Percentiles rank a stretch among this genome's conserved stretches.
Evolutionary conservation across 345 rosid species (phyloP).

Genomic region (Eucalyptus cloeziana): DNA sequence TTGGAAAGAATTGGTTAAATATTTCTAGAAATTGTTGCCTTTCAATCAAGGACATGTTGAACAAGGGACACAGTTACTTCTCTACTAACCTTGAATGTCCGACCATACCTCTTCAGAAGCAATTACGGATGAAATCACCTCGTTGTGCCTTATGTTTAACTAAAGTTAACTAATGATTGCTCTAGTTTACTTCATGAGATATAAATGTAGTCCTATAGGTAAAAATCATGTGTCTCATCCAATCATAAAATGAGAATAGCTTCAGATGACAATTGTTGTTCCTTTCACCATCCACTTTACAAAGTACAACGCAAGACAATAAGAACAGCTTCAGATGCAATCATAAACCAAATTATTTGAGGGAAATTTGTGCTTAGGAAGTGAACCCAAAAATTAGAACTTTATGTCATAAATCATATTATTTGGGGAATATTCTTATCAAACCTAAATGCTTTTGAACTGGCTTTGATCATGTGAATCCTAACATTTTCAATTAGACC

Average conservation of each 20-base stretch:
- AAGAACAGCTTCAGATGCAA: neutral
- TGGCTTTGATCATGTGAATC: neutral
- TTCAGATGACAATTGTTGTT: neutral
- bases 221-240: neutral
- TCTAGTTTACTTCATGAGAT: neutral
- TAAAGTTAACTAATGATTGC: neutral
- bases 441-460: neutral
- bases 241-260: neutral
- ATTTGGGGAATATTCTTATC: neutral
- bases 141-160: neutral
- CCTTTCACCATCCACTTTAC: neutral
- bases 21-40: neutral
- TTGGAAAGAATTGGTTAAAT: neutral
- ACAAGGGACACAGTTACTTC: neutral
- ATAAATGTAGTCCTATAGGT: neutral
- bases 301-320: neutral
- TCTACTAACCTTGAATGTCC: neutral
- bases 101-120: neutral
- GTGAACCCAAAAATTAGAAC: neutral
- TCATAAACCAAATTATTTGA: neutral
- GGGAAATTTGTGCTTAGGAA: neutral
- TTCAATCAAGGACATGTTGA: neutral
- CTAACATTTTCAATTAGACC: neutral
- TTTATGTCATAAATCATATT: neutral
- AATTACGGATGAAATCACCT: neutral